Base-by-base conservation (phyloP, 225 moss, liverwort and hornwort genomes). In the Anthoceros angustus region DNA sequence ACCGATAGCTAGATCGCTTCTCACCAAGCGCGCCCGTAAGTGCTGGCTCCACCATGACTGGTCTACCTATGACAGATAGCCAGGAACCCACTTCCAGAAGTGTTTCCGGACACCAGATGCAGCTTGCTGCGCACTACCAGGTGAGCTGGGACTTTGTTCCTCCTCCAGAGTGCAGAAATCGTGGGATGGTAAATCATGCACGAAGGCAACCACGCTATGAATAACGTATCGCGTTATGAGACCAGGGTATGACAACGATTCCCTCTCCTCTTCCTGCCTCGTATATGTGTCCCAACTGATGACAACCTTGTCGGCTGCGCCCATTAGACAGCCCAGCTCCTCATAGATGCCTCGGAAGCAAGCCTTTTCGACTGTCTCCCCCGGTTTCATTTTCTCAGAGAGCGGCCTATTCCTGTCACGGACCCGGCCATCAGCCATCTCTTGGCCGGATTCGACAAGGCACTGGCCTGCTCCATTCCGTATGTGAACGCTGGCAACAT, bases 331-430 rank as follows among this genome's bases (percentile, higher is more conserved):
- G 18, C 95, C 91, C 16, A 98, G 91, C 75, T 98, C 95, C 72
- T 98, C 95, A 43, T 73, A 77, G 46, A 98, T 72, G 10, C 95
- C 95, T 70, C 95, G 80, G 73, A 78, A 67, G 73, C 95, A 98
- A 9, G 88, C 95, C 42, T 72, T 77, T 41, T 86, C 86, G 15
- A 88, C 86, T 21, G 72, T 79, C 76, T 98, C 95, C 39, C n/a
- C 95, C 4, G 86, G 83, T 65, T 75, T 82, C 82, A 98, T 91
- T 75, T 98, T 98, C 74, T 98, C 95, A n/a, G n/a, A 82, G 5
- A 98, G 76, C 12, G 86, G 85, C 40, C 88, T 77, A 43, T 98
- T 98, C 74, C 91, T 85, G 7, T 76, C 67, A 76, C 91, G 78
- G 9, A 68, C 64, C 42, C 81, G 74, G 0, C 95, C 95, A 76